Evolutionary conservation across 2,329 filamentous ascomycete genomes (phyloP).

Genomic region (Claviceps spartinae): DNA sequence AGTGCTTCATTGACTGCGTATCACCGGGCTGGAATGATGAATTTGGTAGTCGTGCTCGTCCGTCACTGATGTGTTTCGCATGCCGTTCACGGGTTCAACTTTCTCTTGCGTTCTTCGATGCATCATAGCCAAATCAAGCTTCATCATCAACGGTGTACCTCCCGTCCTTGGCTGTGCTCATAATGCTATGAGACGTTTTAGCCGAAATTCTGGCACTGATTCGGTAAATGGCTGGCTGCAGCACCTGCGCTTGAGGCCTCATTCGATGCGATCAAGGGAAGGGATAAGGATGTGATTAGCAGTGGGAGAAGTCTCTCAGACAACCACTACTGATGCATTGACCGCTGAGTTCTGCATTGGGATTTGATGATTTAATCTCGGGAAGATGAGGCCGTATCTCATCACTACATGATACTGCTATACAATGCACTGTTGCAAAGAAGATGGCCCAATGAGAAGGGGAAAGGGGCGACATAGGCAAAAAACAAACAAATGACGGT

Average conservation of each 20-base stretch:
- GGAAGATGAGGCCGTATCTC: neutral
- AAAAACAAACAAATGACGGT: neutral
- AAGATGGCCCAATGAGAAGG: neutral
- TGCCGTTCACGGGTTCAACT: neutral
- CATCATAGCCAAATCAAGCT: too few species aligned
- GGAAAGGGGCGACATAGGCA: neutral
- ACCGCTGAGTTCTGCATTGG: slow-evolving; percentile 18
- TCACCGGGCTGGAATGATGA: slow-evolving; percentile 32
- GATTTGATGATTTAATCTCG: neutral
- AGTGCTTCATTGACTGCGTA: slow-evolving; percentile 21
- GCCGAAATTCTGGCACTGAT: neutral
- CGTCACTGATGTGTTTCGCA: neutral
- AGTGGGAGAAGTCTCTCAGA: slow-evolving; percentile 28
- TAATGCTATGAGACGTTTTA: neutral
- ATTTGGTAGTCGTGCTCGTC: slow-evolving; percentile 17
- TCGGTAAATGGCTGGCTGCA: slow-evolving; percentile 25
- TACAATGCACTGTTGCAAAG: neutral
- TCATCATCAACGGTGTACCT: too few species aligned
- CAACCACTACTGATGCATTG: slow-evolving; percentile 32
- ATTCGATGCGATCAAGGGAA: slow-evolving; percentile 35
- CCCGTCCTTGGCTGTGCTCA: neutral
- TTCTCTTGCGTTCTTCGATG: neutral
- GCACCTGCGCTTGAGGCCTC: slow-evolving; percentile 28
- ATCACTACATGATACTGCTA: neutral
- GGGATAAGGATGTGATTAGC: slow-evolving; percentile 30